Percentiles rank a stretch among this genome's conserved stretches.
These are phyloP conservation scores for Lichtheimia ornata DNA, from an alignment of 371 early-diverging fungal species.

Conservation along the genomic window DNA sequence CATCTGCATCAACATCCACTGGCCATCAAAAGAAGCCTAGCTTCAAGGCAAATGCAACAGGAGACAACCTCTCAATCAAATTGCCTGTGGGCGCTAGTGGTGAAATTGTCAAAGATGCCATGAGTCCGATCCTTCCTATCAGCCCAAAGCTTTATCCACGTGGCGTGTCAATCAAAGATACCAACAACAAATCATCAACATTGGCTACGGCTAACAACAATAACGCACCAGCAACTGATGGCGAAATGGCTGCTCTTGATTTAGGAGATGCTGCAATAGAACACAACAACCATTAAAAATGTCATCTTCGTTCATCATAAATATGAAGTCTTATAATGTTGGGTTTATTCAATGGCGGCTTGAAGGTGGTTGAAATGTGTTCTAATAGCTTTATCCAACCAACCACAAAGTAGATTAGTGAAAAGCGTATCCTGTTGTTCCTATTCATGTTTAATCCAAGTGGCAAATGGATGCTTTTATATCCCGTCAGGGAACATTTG, in stretches of 20 bases:
- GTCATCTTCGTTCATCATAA: too few species aligned
- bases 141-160: slow-evolving; percentile 44
- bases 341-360: too few species aligned
- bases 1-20: background rate
- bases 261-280: slow-evolving; percentile 22
- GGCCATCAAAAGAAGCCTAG: background rate
- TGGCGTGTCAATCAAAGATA: slow-evolving; percentile 5
- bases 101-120: slow-evolving; percentile 48
- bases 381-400: too few species aligned
- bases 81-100: slow-evolving; percentile 49
- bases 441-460: too few species aligned
- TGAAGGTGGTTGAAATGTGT: too few species aligned
- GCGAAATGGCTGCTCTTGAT: slow-evolving; percentile 24
- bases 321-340: too few species aligned
- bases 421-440: too few species aligned
- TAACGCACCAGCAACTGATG: background rate
- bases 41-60: background rate
- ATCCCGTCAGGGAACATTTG: too few species aligned
- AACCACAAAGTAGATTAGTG: too few species aligned
- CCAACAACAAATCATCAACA: background rate
- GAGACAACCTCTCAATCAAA: slow-evolving; percentile 8
- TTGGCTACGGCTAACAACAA: background rate
- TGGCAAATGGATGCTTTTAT: too few species aligned
- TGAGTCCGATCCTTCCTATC: slow-evolving; percentile 52
- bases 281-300: background rate